Evolutionary conservation across 495 filamentous ascomycete genomes (phyloP).

Genomic region (Penicillium roqueforti): DNA sequence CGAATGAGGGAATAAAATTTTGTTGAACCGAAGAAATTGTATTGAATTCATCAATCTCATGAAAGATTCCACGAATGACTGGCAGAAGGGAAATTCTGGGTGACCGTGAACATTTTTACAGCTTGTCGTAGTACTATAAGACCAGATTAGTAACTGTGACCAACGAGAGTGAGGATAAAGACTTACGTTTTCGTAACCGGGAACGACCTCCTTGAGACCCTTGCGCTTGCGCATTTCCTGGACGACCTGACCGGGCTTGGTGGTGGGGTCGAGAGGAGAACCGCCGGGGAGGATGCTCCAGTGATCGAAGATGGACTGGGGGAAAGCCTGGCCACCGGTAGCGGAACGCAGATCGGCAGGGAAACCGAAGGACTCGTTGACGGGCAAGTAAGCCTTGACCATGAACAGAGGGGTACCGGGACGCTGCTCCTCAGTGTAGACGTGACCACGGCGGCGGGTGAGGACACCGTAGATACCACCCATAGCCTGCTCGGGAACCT

Average conservation of each 20-base stretch:
- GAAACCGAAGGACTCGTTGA: conserved; percentile 99
- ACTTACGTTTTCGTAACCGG: conserved; percentile 91
- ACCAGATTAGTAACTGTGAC: conserved; percentile 49
- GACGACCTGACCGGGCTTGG: conserved; percentile 82
- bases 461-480: conserved; percentile 99
- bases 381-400: conserved; percentile 98
- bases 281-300: conserved; percentile 94
- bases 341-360: conserved; percentile 89
- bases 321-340: conserved; percentile 98
- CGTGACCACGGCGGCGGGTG: conserved; percentile 95
- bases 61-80: conserved; percentile 40
- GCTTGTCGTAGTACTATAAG: conserved; percentile 95
- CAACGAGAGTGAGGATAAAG: neutral
- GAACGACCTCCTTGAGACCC: conserved; percentile 95
- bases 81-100: conserved; percentile 32
- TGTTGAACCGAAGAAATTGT: conserved; percentile 43
- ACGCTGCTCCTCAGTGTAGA: conserved; percentile 97
- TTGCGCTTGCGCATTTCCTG: conserved; percentile 95
- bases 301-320: conserved; percentile 97
- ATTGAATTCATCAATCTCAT: conserved; percentile 52
- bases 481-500: conserved; percentile 98
- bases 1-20: conserved; percentile 24
- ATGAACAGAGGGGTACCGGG: conserved; percentile 98
- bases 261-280: conserved; percentile 79
- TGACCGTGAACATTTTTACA: conserved; percentile 59